Evolutionary conservation across 1,284 basidiomycete genomes (phyloP), one percentile per base, ranked within the genome.

Genomic region (Ganoderma lucidum): DNA sequence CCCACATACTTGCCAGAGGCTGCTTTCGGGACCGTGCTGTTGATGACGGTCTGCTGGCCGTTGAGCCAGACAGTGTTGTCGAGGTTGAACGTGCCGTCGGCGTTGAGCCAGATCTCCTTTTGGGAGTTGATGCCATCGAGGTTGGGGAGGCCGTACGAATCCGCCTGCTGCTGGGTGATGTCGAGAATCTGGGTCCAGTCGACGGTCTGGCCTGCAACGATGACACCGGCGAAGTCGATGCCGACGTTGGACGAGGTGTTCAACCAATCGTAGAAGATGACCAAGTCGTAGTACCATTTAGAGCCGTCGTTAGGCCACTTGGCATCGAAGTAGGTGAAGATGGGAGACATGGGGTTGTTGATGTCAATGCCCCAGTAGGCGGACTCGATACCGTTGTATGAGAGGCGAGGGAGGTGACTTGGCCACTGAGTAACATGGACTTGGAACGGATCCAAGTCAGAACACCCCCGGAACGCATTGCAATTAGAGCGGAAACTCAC

Each of bases 211-310:
- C 72, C 70, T 28, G 64, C 45, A 28, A 67, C 60, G 30, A 71
- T 63, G 68, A 71, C 56, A 51, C 72, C 72, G 17, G 68, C 72
- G 42, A 73, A 70, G 44, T 70, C 66, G 32, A 71, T 59, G 41
- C 64, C 65, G 35, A 17, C 44, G 35, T 65, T 39, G 5, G 66
- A 67, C n/a, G 60, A 58, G 19, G 41, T 60, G 62, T 48, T 55
- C 32, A 44, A 39, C 72, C 70, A 73, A 41, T 73, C 70, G 60
- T 68, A 73, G 55, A 67, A 65, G 58, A 69, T 32, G 39, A 73
- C 30, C 58, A 71, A 45, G 62, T 73, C 72, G 66, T 73, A 73
- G 68, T 70, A 70, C 72, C 70, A 71, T 58, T 71, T 70, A 62
- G 66, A 59, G 66, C 59, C 61, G 63, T 66, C 64, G 28, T 59